Evolutionary conservation across 805 yeast genomes (phyloP).

Genomic region (Yarrowia yakushimensis): DNA sequence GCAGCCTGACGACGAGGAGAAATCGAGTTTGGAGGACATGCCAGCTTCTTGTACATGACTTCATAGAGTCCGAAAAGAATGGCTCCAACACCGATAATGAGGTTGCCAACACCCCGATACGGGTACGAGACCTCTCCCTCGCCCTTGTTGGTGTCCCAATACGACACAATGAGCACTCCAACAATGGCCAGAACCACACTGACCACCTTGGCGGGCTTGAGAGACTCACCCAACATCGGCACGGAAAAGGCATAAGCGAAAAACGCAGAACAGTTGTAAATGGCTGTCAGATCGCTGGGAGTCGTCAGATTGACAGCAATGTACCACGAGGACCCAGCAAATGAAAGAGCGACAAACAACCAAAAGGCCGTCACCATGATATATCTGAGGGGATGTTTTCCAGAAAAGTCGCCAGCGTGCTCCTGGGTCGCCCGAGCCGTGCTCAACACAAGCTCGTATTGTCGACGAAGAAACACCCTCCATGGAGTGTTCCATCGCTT

Average conservation of each 20-base stretch:
- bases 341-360: conserved; percentile 56
- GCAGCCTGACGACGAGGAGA: conserved; percentile 68
- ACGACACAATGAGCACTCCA: conserved; percentile 79
- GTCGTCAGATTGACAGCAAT: conserved; percentile 76
- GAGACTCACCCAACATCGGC: conserved; percentile 62
- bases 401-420: conserved; percentile 31
- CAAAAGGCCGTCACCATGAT: conserved; percentile 44
- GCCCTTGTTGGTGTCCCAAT: conserved; percentile 36
- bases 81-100: conserved; percentile 70
- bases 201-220: conserved; percentile 57
- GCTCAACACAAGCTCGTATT: conserved; percentile 31
- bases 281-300: conserved; percentile 84
- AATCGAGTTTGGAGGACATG: conserved; percentile 71
- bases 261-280: conserved; percentile 85
- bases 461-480: conserved; percentile 28
- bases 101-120: conserved; percentile 62
- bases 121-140: conserved; percentile 43
- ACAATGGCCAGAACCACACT: conserved; percentile 68
- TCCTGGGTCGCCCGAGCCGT: conserved; percentile 29
- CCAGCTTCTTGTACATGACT: conserved; percentile 69
- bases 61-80: conserved; percentile 77
- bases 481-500: conserved; percentile 42
- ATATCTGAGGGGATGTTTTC: conserved; percentile 42
- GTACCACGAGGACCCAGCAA: conserved; percentile 85
- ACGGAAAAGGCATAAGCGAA: conserved; percentile 83